Evolutionary conservation across 164 flowering plant genomes (phyloP), one percentile per base, ranked within the genome.

Genomic region (Piper longum): DNA sequence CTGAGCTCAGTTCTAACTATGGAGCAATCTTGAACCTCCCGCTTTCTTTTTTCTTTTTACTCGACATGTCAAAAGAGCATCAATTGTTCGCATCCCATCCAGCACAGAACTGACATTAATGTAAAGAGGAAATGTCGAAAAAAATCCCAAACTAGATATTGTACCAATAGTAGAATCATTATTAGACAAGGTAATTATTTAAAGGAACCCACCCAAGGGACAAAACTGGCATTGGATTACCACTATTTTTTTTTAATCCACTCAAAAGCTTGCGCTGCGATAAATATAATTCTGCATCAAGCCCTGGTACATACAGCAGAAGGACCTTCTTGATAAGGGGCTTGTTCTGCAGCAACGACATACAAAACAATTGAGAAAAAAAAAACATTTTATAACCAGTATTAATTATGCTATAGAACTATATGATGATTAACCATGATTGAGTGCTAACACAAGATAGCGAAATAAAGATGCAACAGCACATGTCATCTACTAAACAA

Each of bases 321-420:
- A 85, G 95, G 74, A 95, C 97, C 76, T 95, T 95, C 43, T 82
- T 87, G 64, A 95, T 95, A 67, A 95, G 78, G 61, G 96, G 95
- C 72, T 88, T 95, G 81, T 95, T 91, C 97, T 95, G 97, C 95
- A 43, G 8, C 17, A 60, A 18, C 62, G 42, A 41, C 41, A 60
- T 7, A 45, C 1, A 1, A 45, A 45, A 7, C 52, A 60, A 57
- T 19, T 9, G 41, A 26, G 36, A 16, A 4, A 6, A 11, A 57
- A 5, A 16, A 7, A 4, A 57, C 26, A 26, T 19, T 19, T 40
- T 14, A 26, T 26, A n/a, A n/a, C n/a, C n/a, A n/a, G n/a, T n/a
- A n/a, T n/a, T n/a, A n/a, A n/a, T n/a, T n/a, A n/a, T n/a, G n/a
- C n/a, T n/a, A n/a, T n/a, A n/a, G n/a, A n/a, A n/a, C n/a, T n/a